Percentiles rank a stretch among this genome's conserved stretches.
Evolutionary conservation across 495 filamentous ascomycete species (phyloP).

Genomic region (Ramalina peruviana): DNA sequence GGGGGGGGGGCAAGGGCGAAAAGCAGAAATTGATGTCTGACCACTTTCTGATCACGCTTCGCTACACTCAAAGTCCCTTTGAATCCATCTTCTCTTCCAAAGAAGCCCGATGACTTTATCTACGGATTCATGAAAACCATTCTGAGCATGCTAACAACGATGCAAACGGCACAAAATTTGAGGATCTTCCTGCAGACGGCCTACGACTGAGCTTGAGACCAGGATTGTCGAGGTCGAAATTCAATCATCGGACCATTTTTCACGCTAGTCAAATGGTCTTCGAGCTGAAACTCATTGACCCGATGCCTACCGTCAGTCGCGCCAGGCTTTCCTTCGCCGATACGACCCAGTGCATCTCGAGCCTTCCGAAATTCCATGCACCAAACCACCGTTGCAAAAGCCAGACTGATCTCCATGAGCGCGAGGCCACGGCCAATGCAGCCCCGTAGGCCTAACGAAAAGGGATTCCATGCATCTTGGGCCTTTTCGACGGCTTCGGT

Average conservation of each 20-base stretch:
- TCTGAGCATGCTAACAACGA: too few species aligned
- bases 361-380: neutral
- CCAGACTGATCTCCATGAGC: constrained; percentile 38
- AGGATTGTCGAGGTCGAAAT: neutral
- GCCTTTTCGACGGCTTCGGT: constrained; percentile 28
- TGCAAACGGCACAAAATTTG: too few species aligned
- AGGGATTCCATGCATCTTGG: constrained; percentile 38
- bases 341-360: neutral
- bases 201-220: too few species aligned
- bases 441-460: constrained; percentile 40
- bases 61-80: too few species aligned
- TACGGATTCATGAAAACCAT: too few species aligned
- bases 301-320: neutral
- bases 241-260: constrained; percentile 27
- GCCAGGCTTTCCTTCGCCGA: neutral
- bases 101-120: too few species aligned
- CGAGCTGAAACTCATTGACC: constrained; percentile 23
- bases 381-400: constrained; percentile 33
- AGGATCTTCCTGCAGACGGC: too few species aligned
- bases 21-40: too few species aligned
- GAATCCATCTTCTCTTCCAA: too few species aligned
- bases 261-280: constrained; percentile 34
- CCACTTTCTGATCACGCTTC: too few species aligned
- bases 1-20: too few species aligned
- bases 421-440: constrained; percentile 48